These are phyloP conservation scores for Tephrocybe rancida DNA, from an alignment of 768 basidiomycete species.

Conservation along the genomic window DNA sequence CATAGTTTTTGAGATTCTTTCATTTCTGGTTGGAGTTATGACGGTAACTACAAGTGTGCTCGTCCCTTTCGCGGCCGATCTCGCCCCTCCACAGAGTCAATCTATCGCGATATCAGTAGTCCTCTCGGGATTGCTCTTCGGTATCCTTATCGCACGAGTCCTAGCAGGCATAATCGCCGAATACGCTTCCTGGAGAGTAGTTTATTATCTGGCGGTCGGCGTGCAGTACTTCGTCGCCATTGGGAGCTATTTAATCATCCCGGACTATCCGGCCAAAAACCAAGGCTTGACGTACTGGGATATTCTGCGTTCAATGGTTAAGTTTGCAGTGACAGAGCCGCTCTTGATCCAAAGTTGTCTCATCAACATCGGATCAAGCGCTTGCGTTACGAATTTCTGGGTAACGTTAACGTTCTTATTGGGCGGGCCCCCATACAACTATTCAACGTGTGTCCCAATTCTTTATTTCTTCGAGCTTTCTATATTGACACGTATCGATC, in stretches of 20 bases:
- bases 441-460: conserved; percentile 65
- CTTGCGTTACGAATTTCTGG: conserved; percentile 61
- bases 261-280: conserved; percentile 81
- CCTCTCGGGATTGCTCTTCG: conserved; percentile 63
- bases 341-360: conserved; percentile 67
- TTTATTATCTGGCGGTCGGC: conserved; percentile 76
- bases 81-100: conserved; percentile 69
- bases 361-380: conserved; percentile 59
- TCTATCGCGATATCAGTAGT: conserved; percentile 77
- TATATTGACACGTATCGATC: too few relatives aligned
- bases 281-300: conserved; percentile 58
- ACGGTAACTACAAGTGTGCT: conserved; percentile 78
- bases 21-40: conserved; percentile 66
- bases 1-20: too few relatives aligned
- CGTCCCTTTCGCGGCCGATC: conserved; percentile 74
- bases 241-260: conserved; percentile 62
- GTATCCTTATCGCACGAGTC: conserved; percentile 72
- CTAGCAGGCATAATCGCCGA: conserved; percentile 73
- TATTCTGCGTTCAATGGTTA: conserved; percentile 74
- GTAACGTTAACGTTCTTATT: conserved; percentile 81
- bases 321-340: conserved; percentile 74
- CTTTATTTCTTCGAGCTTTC: too few relatives aligned
- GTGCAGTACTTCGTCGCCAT: conserved; percentile 61
- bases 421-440: conserved; percentile 70
- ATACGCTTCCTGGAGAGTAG: conserved; percentile 67